Conservation (phyloP, 1,139 yeast genomes). For the Diutina mesorugosa region DNA sequence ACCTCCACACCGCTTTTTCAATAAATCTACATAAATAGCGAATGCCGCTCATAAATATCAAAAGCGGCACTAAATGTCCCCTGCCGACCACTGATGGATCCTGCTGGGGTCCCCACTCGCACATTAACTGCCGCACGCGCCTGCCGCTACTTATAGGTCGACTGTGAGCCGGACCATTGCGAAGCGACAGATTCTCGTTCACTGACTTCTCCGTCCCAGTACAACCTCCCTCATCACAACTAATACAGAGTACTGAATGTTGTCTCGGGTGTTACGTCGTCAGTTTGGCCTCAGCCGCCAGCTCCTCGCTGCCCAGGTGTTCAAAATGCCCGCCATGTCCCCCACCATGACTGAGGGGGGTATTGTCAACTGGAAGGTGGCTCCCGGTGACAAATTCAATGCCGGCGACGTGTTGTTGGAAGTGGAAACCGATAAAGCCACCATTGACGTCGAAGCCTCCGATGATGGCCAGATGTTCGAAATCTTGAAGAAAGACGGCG, state of each 20-base stretch:
- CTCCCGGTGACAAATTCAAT: constrained; percentile 63
- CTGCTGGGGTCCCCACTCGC: background rate
- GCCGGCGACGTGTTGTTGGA: constrained; percentile 85
- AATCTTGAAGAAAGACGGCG: constrained; percentile 59
- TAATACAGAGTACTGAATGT: background rate
- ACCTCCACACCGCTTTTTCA: no score
- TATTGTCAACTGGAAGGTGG: constrained; percentile 84
- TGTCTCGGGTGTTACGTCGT: background rate
- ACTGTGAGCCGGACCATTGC: background rate
- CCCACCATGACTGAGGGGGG: constrained; percentile 99
- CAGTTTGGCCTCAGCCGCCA: background rate
- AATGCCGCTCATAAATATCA: no score
- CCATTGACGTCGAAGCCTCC: constrained; percentile 84
- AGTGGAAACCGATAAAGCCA: constrained; percentile 90
- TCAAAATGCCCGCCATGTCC: constrained; percentile 96
- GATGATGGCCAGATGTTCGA: constrained; percentile 87
- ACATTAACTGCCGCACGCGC: background rate
- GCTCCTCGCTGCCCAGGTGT: constrained; percentile 19
- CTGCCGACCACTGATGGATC: background rate
- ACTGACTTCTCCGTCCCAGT: background rate
- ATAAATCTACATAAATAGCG: no score
- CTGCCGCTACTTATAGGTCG: background rate
- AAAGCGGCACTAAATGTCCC: background rate
- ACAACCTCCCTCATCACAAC: background rate
- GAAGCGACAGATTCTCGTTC: background rate